Percentiles rank a stretch among this genome's conserved stretches.
phyloP scores from a whole-genome alignment of 345 rosid genomes.

The Nephelium lappaceum region DNA sequence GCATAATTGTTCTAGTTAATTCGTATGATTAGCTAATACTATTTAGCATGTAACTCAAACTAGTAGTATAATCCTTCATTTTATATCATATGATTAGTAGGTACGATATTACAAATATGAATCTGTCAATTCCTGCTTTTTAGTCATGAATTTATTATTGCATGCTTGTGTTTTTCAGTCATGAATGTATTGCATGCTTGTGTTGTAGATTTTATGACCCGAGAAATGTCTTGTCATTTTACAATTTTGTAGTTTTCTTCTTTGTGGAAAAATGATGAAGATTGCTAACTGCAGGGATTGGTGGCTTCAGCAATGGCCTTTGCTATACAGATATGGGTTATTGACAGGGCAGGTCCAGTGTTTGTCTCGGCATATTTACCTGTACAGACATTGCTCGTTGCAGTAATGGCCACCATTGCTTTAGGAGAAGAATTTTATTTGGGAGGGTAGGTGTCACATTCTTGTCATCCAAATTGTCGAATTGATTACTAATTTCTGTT shows the following conservation, averaged over 20 bases:
- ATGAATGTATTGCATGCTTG: background rate
- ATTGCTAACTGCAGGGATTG: constrained; percentile 39
- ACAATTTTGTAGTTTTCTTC: background rate
- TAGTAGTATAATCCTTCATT: too few species aligned
- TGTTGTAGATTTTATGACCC: background rate
- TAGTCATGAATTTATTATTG: background rate
- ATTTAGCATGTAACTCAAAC: too few species aligned
- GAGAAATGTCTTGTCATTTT: too few species aligned
- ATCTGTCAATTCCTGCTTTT: too few species aligned
- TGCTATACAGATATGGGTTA: constrained; percentile 64
- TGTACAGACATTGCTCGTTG: constrained; percentile 63
- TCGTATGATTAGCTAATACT: background rate
- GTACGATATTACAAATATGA: too few species aligned
- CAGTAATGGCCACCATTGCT: constrained; percentile 51
- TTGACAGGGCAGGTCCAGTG: constrained; percentile 65
- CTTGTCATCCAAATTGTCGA: background rate
- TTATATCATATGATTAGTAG: too few species aligned
- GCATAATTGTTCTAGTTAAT: background rate
- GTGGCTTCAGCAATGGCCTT: constrained; percentile 69
- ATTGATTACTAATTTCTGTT: background rate
- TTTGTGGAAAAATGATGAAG: background rate
- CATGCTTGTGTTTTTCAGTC: background rate
- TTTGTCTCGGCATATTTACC: constrained; percentile 68
- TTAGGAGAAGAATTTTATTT: constrained; percentile 66
- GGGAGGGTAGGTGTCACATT: constrained; percentile 52